Evolutionary conservation across 805 yeast genomes (phyloP).

Genomic region (Yarrowia osloensis): DNA sequence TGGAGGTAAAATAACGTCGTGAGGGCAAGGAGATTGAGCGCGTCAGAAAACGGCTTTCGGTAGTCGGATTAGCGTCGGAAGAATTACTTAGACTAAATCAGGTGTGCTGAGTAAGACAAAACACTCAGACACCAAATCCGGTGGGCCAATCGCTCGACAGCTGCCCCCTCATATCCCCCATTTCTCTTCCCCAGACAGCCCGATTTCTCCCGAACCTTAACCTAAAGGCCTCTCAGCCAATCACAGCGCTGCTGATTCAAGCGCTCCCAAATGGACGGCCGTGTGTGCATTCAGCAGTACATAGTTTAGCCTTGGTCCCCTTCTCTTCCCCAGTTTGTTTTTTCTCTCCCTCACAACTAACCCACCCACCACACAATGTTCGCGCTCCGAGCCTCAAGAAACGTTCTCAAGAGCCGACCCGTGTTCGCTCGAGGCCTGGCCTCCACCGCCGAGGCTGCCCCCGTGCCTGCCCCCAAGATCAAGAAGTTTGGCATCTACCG

Average conservation of each 20-base stretch:
- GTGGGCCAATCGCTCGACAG: neutral
- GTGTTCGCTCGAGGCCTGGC: constrained; percentile 28
- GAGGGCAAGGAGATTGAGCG: neutral
- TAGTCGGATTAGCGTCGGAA: neutral
- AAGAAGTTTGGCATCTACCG: constrained; percentile 92
- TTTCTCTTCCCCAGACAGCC: constrained; percentile 12
- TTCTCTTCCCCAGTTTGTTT: constrained; percentile 23
- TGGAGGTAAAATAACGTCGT: neutral
- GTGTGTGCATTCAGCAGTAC: neutral
- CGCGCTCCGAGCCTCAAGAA: constrained; percentile 29
- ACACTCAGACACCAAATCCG: neutral
- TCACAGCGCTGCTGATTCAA: constrained; percentile 15
- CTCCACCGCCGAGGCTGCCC: constrained; percentile 27
- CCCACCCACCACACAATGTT: constrained; percentile 8
- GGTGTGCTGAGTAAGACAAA: no score
- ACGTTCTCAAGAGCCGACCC: constrained; percentile 10
- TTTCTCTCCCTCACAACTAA: constrained; percentile 9
- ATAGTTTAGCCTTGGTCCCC: constrained; percentile 14
- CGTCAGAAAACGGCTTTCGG: neutral
- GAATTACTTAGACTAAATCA: neutral
- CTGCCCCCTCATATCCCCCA: neutral
- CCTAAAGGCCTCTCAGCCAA: neutral
- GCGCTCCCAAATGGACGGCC: neutral
- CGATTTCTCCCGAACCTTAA: constrained; percentile 30
- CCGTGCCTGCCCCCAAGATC: constrained; percentile 38